These are phyloP conservation scores for Fusarium algeriense DNA, from an alignment of 2,329 filamentous ascomycete species.

Conservation along the genomic window DNA sequence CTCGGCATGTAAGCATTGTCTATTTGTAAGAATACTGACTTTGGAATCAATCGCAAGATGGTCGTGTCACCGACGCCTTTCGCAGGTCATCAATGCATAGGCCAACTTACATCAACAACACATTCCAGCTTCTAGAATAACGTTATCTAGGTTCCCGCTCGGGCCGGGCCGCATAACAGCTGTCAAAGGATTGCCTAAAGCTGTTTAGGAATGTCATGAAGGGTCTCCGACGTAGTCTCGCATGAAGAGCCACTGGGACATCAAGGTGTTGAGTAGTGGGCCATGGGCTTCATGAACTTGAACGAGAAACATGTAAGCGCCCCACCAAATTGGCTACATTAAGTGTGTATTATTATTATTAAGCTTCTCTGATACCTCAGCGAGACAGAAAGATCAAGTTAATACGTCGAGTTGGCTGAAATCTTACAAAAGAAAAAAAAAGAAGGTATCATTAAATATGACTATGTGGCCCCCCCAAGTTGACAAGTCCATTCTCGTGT, in stretches of 20 bases:
- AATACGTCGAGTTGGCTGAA: too few species aligned
- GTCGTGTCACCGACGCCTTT: fast-evolving
- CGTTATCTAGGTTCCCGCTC: neutral
- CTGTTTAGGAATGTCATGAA: neutral
- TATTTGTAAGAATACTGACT: neutral
- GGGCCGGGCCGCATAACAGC: neutral
- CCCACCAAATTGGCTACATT: too few species aligned
- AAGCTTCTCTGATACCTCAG: too few species aligned
- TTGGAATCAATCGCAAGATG: neutral
- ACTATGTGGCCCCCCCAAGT: neutral
- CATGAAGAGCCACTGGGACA: neutral
- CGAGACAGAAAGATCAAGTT: too few species aligned
- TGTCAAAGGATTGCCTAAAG: neutral
- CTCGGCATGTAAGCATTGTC: neutral
- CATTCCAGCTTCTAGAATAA: neutral
- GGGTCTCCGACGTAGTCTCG: neutral
- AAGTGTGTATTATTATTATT: too few species aligned
- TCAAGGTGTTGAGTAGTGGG: neutral
- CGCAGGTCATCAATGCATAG: neutral
- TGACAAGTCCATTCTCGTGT: neutral
- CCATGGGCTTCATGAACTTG: neutral
- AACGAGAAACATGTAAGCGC: too few species aligned
- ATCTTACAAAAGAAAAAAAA: neutral
- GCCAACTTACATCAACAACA: neutral
- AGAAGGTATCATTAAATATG: conserved; percentile 19